Evolutionary conservation across 495 filamentous ascomycete genomes (phyloP).

Genomic region (Penicillium coprophilum): DNA sequence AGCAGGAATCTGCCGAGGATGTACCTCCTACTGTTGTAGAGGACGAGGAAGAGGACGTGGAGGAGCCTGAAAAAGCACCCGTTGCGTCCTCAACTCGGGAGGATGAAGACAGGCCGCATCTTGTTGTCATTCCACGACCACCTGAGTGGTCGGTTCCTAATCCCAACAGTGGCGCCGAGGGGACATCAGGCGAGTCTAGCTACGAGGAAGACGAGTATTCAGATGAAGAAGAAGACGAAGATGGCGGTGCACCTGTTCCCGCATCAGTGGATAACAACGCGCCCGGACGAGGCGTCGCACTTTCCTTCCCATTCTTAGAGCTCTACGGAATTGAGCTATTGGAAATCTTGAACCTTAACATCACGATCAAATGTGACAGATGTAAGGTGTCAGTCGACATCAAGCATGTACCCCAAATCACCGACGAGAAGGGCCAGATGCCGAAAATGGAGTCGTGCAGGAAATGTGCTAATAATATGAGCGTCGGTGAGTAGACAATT

Average conservation of each 20-base stretch:
- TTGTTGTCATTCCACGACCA: conserved; percentile 76
- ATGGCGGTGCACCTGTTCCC: conserved; percentile 42
- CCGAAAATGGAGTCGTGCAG: conserved; percentile 58
- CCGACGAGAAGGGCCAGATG: conserved; percentile 36
- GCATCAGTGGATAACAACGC: conserved; percentile 27
- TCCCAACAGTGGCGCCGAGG: conserved; percentile 39
- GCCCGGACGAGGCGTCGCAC: conserved; percentile 66
- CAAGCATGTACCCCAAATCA: conserved; percentile 57
- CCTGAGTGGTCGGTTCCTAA: conserved; percentile 69
- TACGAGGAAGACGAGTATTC: conserved; percentile 43
- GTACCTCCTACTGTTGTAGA: neutral
- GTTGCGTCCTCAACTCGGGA: conserved; percentile 9
- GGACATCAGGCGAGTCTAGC: conserved; percentile 32
- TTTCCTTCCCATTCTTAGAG: conserved; percentile 81
- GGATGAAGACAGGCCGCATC: conserved; percentile 57
- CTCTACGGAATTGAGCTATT: conserved; percentile 81
- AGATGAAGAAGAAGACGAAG: conserved; percentile 45
- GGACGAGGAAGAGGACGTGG: conserved; percentile 1
- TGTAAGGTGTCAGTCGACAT: conserved; percentile 79
- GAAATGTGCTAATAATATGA: conserved; percentile 71
- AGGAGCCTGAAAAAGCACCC: conserved; percentile 14
- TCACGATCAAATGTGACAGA: conserved; percentile 78
- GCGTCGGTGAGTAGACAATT: conserved; percentile 45
- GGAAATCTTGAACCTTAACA: conserved; percentile 64
- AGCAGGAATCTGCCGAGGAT: conserved; percentile 10